phyloP scores from a whole-genome alignment of 345 rosid genomes.

The Sisymbrium altissimum region DNA sequence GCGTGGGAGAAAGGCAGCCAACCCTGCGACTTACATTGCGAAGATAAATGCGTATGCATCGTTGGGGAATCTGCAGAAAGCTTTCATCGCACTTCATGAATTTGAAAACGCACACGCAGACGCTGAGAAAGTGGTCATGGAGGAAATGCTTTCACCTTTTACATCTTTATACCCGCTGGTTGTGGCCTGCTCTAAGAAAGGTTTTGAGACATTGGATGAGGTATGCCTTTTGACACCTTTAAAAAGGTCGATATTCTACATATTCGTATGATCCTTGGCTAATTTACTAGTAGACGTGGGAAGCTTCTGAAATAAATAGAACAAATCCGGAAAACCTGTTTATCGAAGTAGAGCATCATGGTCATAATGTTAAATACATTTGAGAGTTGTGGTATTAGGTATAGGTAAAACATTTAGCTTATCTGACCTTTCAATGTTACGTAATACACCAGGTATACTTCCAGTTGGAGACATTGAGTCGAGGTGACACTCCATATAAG shows the following conservation, averaged over 20 bases:
- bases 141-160: slow-evolving; percentile 85
- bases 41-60: slow-evolving; percentile 78
- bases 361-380: neutral
- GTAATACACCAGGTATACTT: slow-evolving; percentile 63
- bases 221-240: slow-evolving; percentile 41
- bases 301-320: neutral
- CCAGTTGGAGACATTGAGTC: slow-evolving; percentile 77
- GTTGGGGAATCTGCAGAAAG: slow-evolving; percentile 68
- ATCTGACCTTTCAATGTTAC: slow-evolving; percentile 20
- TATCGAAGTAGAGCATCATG: neutral
- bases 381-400: neutral
- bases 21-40: slow-evolving; percentile 65
- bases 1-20: slow-evolving; percentile 66
- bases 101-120: slow-evolving; percentile 63
- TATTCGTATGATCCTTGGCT: neutral
- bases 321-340: neutral
- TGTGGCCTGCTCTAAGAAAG: slow-evolving; percentile 79
- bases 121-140: slow-evolving; percentile 39
- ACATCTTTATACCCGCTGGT: slow-evolving; percentile 74
- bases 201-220: slow-evolving; percentile 78
- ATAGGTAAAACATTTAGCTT: slow-evolving; percentile 3
- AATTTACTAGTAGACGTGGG: neutral
- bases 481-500: slow-evolving; percentile 71
- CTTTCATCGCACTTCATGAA: slow-evolving; percentile 64
- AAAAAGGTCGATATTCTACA: neutral